Evolutionary conservation across 202 grass and related monocot genomes (phyloP), one percentile per base, ranked within the genome.

Genomic region (Zizania palustris): DNA sequence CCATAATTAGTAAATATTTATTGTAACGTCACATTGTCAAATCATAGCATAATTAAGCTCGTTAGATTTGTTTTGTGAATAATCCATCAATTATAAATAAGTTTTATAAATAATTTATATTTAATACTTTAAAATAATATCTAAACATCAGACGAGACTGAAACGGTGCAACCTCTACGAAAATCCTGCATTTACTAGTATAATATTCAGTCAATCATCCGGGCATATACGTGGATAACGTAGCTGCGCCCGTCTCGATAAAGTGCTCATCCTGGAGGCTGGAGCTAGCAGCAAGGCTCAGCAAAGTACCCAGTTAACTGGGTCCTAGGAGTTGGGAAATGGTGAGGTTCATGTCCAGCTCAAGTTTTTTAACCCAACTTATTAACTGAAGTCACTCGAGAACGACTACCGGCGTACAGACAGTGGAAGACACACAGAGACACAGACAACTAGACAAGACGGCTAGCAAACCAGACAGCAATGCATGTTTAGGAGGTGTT

Each of bases 381-480:
- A 42, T 43, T 35, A 76, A 45, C 38, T 40, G 14, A 48, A 33
- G 28, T 28, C 28, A 28, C 28, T 28, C 28, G 60, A 18, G 16
- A 15, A 16, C n/a, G 3, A 44, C 45, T 3, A 50, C 49, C 65
- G 9, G 34, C 42, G 65, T 19, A 48, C 1, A 20, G 13, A 28
- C 28, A 28, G 28, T 28, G 28, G 28, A 28, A 28, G 28, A 28
- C 28, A 28, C 53, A 69, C 51, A 21, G 28, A 28, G 59, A 60
- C 51, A 34, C 67, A 55, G 79, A 44, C 67, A 6, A 28, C 28
- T 5, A 18, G 81, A 69, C 73, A 80, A 54, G 65, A 84, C 80
- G 64, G 22, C 39, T 37, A 69, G 69, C 69, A 18, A 63, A 49
- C 40, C 56, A 80, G 63, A 44, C 80, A 65, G 48, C 70, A 65